Evolutionary conservation across 768 basidiomycete genomes (phyloP).

Genomic region (Filobasidium wieringae): DNA sequence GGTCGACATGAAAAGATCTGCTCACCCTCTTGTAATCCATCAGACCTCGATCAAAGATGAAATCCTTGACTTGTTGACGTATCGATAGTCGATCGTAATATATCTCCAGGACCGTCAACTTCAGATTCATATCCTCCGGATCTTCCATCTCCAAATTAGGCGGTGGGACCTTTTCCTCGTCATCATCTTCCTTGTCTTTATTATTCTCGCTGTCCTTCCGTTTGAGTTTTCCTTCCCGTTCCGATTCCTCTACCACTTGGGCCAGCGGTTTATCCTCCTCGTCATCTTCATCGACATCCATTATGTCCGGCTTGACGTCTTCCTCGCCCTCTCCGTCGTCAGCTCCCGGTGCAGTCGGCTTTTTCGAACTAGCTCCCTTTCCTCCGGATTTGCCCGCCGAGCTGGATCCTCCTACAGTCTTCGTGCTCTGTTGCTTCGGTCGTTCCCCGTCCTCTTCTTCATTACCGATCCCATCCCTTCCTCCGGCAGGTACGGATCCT

Average conservation of each 20-base stretch:
- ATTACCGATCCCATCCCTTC: not conserved
- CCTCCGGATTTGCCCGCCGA: constrained; percentile 14
- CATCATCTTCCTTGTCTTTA: constrained; percentile 6
- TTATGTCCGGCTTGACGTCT: constrained; percentile 5
- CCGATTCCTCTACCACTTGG: not conserved
- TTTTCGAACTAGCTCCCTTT: not conserved
- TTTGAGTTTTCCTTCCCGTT: not conserved
- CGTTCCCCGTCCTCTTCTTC: constrained; percentile 3
- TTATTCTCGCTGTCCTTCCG: not conserved
- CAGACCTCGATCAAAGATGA: constrained; percentile 84
- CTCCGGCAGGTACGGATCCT: constrained; percentile 39
- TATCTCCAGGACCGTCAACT: constrained; percentile 76
- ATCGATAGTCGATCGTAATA: constrained; percentile 81
- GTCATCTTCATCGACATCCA: constrained; percentile 20
- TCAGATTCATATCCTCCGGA: constrained; percentile 68
- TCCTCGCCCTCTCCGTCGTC: not conserved
- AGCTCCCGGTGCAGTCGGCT: not conserved
- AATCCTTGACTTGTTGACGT: constrained; percentile 66
- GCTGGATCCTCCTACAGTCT: not conserved
- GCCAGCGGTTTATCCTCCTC: not conserved
- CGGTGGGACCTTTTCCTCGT: constrained; percentile 19
- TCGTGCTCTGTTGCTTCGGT: not conserved
- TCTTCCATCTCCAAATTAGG: constrained; percentile 54
- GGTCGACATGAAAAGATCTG: not conserved
- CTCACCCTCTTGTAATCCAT: constrained; percentile 87